Percentiles rank a stretch among this genome's conserved stretches.
These are phyloP conservation scores for Neolentinus lepideus DNA, from an alignment of 1,284 basidiomycete species.

Conservation along the genomic window DNA sequence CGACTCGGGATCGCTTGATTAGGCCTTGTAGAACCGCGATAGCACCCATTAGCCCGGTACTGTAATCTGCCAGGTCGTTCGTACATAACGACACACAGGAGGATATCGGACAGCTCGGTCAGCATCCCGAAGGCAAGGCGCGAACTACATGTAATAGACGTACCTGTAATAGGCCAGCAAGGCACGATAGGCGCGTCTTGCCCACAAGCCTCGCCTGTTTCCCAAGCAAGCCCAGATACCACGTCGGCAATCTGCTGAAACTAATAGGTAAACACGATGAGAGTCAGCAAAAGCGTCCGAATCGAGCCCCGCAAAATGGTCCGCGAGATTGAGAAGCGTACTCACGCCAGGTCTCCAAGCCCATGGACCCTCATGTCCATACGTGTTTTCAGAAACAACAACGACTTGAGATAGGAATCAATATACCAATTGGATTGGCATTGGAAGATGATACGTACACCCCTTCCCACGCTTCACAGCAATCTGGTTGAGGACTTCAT, in stretches of 20 bases:
- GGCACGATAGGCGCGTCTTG: conserved; percentile 1
- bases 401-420: neutral
- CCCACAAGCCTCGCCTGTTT: conserved; percentile 2
- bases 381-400: neutral
- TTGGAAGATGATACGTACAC: neutral
- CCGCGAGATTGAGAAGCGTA: neutral
- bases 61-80: conserved; percentile 1
- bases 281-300: neutral
- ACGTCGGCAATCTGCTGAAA: conserved; percentile 4
- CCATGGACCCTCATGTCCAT: conserved; percentile 4
- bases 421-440: neutral
- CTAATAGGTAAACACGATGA: neutral
- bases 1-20: neutral
- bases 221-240: conserved; percentile 2
- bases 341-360: conserved; percentile 3
- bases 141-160: neutral
- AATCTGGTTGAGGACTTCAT: conserved; percentile 3
- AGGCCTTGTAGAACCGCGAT: conserved; percentile 2
- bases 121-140: neutral
- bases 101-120: neutral
- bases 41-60: conserved; percentile 1
- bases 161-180: conserved; percentile 3
- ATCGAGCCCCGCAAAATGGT: neutral
- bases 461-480: conserved; percentile 2
- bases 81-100: neutral